Base-by-base conservation (phyloP, 768 basidiomycete genomes). In the Nidularia pulvinata region DNA sequence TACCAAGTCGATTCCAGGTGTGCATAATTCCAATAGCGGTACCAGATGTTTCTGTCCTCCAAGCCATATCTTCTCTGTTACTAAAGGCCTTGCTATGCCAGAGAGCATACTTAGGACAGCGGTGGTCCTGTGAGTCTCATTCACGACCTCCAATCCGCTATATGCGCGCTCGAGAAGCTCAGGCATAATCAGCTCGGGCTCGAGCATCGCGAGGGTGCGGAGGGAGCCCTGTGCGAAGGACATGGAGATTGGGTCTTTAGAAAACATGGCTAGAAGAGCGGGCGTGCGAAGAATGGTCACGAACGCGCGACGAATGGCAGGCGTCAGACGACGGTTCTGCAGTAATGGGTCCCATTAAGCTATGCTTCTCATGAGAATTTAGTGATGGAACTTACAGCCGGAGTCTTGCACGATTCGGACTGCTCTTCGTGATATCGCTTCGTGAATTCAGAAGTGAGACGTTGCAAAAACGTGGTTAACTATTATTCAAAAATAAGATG, bases 61-160 rank as follows among this genome's bases (percentile, higher is more conserved):
- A 4, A 90, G 75, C 88, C 93, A 97, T 32, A 89, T 63, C 25
- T 74, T 82, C 63, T 95, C 90, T 3, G 84, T 85, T 2, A 91
- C 82, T 14, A 98, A 69, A 7, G 93, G 87, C 4, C 87, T 78
- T 14, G 91, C 76, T 30, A 95, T 83, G 2, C 84, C 86, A 16
- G 89, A 82, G 32, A 98, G 79, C 66, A 91, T 89, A 49, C 88
- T 91, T 45, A 98, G 77, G 7, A 93, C 92, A 1, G 95, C 91
- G 2, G 93, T 94, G 4, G 95, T 97, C 39, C 95, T 77, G 66
- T 97, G 93, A 0, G 96, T 98, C 77, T 98, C 95, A 58, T 95
- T 95, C 14, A 98, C 82, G 9, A 88, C 86, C 65, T 97, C 94
- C n/a, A 98, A 74, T 0, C 94, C 94, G 36, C 89, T 81, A 57